phyloP scores from a whole-genome alignment of 345 rosid genomes.

The Eucalyptus coolabah region DNA sequence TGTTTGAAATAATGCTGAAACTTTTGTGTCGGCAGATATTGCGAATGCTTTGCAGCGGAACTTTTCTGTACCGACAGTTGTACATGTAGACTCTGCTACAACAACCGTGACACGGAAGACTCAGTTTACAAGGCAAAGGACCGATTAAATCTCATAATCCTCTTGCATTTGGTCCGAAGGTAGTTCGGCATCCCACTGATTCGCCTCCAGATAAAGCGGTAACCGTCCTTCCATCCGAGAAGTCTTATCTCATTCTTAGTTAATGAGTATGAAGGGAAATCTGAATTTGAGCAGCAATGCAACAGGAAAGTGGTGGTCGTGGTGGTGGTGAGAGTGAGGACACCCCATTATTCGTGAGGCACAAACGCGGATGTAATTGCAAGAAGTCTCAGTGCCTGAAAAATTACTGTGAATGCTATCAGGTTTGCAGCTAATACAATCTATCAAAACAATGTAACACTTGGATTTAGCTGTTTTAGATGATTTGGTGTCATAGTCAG shows the following conservation, averaged over 20 bases:
- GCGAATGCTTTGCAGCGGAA: slow-evolving; percentile 86
- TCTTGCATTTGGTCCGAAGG: slow-evolving; percentile 76
- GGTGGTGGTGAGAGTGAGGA: slow-evolving; percentile 10
- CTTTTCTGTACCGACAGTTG: slow-evolving; percentile 67
- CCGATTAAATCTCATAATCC: slow-evolving; percentile 62
- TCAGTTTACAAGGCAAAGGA: slow-evolving; percentile 37
- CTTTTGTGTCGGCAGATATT: slow-evolving; percentile 31
- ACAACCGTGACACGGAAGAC: slow-evolving; percentile 42
- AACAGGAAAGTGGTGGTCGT: background rate
- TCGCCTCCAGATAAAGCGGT: background rate
- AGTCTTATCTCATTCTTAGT: background rate
- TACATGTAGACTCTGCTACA: slow-evolving; percentile 57
- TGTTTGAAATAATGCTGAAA: background rate
- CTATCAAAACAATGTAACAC: background rate
- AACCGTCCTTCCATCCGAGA: background rate
- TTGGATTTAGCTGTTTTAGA: background rate
- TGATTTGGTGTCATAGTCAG: background rate
- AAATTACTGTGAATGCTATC: slow-evolving; percentile 76
- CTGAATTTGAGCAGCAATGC: background rate
- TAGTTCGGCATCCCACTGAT: background rate
- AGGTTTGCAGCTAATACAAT: slow-evolving; percentile 14
- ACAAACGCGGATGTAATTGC: slow-evolving; percentile 81
- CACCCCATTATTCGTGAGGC: slow-evolving; percentile 75
- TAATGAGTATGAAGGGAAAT: background rate
- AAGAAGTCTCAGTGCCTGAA: slow-evolving; percentile 61